These are phyloP conservation scores for Phytopythium litorale DNA, from an alignment of 352 stramenopile species.

Conservation along the genomic window DNA sequence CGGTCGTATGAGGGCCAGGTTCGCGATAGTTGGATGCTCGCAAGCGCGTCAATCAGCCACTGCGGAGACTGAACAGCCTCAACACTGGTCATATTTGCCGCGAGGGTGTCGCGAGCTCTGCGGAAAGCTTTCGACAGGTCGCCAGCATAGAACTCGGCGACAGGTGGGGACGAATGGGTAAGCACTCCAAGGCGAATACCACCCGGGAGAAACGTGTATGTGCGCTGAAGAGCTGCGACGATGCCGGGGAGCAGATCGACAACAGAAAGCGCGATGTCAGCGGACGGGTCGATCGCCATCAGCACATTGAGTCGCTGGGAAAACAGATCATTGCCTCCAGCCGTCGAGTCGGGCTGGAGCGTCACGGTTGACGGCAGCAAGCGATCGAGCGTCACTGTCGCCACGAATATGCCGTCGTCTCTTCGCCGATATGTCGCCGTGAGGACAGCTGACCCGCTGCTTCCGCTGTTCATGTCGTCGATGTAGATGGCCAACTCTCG, in stretches of 20 bases:
- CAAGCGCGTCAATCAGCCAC: not conserved
- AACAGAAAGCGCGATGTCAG: slow-evolving; percentile 12
- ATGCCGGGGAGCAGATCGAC: slow-evolving; percentile 32
- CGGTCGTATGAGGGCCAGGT: slow-evolving; percentile 26
- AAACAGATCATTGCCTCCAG: slow-evolving; percentile 11
- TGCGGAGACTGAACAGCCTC: slow-evolving; percentile 7
- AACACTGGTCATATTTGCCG: slow-evolving; percentile 4
- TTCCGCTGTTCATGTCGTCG: slow-evolving; percentile 43
- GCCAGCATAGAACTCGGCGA: not conserved
- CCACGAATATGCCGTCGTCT: slow-evolving; percentile 8
- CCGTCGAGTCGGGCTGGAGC: slow-evolving; percentile 16
- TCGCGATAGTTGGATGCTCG: not conserved
- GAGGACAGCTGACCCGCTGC: slow-evolving; percentile 7
- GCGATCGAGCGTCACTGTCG: slow-evolving; percentile 30
- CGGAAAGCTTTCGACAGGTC: not conserved
- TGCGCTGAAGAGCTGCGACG: slow-evolving; percentile 29
- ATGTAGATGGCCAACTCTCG: slow-evolving; percentile 36
- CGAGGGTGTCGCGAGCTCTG: slow-evolving; percentile 15
- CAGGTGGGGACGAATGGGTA: slow-evolving; percentile 4
- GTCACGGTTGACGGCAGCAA: slow-evolving; percentile 25
- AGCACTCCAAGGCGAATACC: slow-evolving; percentile 31
- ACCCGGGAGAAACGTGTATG: slow-evolving; percentile 19
- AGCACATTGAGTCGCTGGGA: slow-evolving; percentile 40
- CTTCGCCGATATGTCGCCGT: slow-evolving; percentile 24
- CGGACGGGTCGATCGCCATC: slow-evolving; percentile 37